These are phyloP conservation scores for Firmiana major DNA, from an alignment of 345 rosid genomes.

Conservation along the genomic window DNA sequence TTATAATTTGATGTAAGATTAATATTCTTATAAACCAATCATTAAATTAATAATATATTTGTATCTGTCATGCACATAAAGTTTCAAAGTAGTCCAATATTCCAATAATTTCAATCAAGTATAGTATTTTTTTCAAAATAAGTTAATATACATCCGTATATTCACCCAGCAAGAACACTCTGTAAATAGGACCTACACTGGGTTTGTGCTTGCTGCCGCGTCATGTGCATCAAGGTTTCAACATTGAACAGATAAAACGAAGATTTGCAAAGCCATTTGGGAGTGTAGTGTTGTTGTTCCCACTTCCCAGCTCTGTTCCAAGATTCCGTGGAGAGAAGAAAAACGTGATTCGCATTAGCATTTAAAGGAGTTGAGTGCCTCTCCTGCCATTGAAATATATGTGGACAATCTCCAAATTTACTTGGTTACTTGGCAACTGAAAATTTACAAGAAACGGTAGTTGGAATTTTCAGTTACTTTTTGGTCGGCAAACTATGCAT, in stretches of 20 bases:
- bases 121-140: no score
- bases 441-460: background rate
- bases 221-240: background rate
- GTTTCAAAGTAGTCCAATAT: no score
- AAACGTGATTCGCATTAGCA: background rate
- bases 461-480: background rate
- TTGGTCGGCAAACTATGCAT: conserved; percentile 7
- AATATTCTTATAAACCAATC: no score
- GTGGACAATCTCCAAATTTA: background rate
- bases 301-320: background rate
- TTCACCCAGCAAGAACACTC: background rate
- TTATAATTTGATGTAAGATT: no score
- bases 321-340: background rate
- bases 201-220: background rate
- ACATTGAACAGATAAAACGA: background rate
- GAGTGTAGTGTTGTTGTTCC: background rate
- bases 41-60: no score
- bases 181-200: background rate
- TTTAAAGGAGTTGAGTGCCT: background rate
- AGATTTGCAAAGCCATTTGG: background rate
- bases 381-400: background rate
- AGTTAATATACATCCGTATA: no score
- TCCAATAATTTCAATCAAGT: no score
- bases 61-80: no score
- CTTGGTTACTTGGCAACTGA: background rate